Percentiles rank a stretch among this genome's conserved stretches.
Conservation (phyloP, 495 filamentous ascomycete genomes). For the Penicillium herquei region DNA sequence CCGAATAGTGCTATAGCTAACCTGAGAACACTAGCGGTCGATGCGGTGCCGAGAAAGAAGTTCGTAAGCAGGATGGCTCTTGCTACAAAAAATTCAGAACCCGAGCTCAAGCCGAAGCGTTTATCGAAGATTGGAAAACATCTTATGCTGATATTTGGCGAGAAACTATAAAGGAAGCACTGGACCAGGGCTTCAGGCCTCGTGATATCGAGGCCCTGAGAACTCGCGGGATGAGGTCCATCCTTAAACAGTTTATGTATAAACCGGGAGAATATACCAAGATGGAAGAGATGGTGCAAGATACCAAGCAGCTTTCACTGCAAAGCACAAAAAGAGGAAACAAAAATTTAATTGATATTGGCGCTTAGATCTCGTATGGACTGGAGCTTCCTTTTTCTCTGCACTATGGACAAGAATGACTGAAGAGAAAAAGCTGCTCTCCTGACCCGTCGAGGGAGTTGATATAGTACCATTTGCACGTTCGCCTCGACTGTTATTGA, state of each 20-base stretch:
- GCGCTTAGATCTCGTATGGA: too few species aligned
- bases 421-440: too few species aligned
- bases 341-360: too few species aligned
- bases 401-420: too few species aligned
- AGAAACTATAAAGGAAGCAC: background rate
- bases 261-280: background rate
- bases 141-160: background rate
- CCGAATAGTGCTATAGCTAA: background rate
- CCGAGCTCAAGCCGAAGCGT: background rate
- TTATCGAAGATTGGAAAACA: slow-evolving; percentile 2
- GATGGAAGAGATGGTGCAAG: background rate
- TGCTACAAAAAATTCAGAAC: slow-evolving; percentile 2
- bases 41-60: background rate
- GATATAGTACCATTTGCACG: too few species aligned
- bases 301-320: background rate
- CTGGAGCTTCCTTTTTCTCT: too few species aligned
- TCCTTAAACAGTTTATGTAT: background rate
- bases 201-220: background rate
- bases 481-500: too few species aligned
- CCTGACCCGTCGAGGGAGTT: too few species aligned
- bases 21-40: background rate
- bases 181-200: background rate
- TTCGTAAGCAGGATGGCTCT: background rate
- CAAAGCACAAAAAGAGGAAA: too few species aligned
- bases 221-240: background rate